phyloP scores from a whole-genome alignment of 192 early-diverging fungal genomes.

The Borealophlyctis nickersoniae region DNA sequence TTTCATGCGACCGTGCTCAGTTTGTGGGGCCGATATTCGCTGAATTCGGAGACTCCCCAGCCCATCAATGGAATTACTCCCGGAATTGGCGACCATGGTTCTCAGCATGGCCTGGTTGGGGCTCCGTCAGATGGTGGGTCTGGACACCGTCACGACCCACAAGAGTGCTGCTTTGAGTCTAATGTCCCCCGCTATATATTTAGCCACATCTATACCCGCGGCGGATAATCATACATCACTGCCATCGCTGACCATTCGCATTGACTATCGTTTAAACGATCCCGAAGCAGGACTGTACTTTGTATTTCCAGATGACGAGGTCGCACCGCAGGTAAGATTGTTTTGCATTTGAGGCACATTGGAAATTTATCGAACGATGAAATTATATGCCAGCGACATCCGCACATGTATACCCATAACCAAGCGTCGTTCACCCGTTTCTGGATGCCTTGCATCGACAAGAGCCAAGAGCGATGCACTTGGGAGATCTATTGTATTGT shows the following conservation, averaged over 20 bases:
- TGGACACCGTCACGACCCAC: too few species aligned
- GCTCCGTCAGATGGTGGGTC: slow-evolving; percentile 6
- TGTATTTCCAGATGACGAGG: slow-evolving; percentile 27
- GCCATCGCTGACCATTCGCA: slow-evolving; percentile 20
- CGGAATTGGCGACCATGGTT: too few species aligned
- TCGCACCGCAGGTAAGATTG: slow-evolving; percentile 20
- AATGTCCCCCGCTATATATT: too few species aligned
- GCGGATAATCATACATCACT: too few species aligned
- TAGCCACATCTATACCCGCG: too few species aligned
- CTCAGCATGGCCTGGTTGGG: too few species aligned
- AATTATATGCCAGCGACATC: slow-evolving; percentile 27
- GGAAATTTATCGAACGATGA: not conserved
- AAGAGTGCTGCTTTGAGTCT: too few species aligned
- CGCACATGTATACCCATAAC: slow-evolving; percentile 44
- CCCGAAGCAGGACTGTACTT: slow-evolving; percentile 34
- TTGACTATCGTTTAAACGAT: slow-evolving; percentile 30
- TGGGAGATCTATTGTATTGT: slow-evolving; percentile 37
- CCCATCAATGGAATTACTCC: too few species aligned
- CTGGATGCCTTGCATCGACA: slow-evolving; percentile 51
- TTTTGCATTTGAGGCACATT: not conserved
- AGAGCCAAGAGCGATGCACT: slow-evolving; percentile 31
- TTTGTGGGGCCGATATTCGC: too few species aligned
- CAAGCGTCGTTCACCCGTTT: slow-evolving; percentile 31
- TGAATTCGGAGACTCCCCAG: too few species aligned
- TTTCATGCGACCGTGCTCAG: too few species aligned